Evolutionary conservation across 371 early-diverging fungal genomes (phyloP).

Genomic region (Rhizopus stolonifer): DNA sequence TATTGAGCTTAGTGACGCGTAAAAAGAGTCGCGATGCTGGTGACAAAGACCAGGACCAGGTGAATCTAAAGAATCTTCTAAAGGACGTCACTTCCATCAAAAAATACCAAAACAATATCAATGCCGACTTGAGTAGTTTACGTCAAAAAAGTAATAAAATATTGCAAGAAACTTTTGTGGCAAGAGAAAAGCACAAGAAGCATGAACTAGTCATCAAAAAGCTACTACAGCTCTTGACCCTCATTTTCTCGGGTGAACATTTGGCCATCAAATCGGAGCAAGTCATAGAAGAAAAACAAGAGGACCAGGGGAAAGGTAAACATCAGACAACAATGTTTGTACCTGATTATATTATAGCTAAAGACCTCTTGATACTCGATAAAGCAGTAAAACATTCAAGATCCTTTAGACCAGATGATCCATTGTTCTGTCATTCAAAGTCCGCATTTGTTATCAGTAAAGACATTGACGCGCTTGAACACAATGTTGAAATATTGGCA

Average conservation of each 20-base stretch:
- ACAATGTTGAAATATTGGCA: constrained; percentile 30
- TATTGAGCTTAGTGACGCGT: constrained; percentile 49
- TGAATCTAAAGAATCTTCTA: constrained; percentile 48
- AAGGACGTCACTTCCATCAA: constrained; percentile 81
- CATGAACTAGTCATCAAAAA: constrained; percentile 90
- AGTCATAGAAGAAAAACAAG: not conserved
- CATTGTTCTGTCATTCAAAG: not conserved
- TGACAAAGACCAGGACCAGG: constrained; percentile 26
- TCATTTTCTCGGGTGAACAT: constrained; percentile 21
- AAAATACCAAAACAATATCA: constrained; percentile 81
- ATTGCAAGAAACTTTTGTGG: constrained; percentile 75
- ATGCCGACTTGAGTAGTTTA: constrained; percentile 73
- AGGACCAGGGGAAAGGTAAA: not conserved
- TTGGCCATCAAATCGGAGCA: not conserved
- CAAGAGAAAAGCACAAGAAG: constrained; percentile 74
- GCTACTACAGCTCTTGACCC: constrained; percentile 73
- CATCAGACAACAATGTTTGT: too few species aligned
- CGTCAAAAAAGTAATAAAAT: constrained; percentile 81
- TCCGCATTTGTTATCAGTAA: constrained; percentile 29
- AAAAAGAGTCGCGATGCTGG: constrained; percentile 34
- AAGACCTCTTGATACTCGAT: too few species aligned
- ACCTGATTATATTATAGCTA: too few species aligned
- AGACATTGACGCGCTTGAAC: constrained; percentile 33
- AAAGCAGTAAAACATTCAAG: too few species aligned
- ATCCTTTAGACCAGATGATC: not conserved